Conservation (phyloP, 1,284 basidiomycete species). For the Cryptococcus depauperatus region DNA sequence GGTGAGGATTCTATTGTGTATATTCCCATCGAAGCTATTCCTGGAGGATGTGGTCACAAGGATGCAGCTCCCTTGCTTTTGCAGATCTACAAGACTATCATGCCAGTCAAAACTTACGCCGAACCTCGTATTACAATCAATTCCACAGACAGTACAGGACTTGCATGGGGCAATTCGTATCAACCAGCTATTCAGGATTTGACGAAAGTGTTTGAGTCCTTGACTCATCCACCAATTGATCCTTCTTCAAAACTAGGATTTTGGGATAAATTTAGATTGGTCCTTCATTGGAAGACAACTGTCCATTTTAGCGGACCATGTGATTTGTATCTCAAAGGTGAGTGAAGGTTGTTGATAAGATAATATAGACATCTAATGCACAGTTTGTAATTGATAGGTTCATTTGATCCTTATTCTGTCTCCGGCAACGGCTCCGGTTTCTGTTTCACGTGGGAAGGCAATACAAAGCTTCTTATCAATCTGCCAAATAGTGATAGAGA, state of each 20-base stretch:
- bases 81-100: constrained; percentile 79
- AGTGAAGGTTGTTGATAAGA: constrained; percentile 5
- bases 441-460: constrained; percentile 74
- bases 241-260: constrained; percentile 82
- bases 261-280: constrained; percentile 86
- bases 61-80: constrained; percentile 57
- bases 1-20: constrained; percentile 62
- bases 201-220: constrained; percentile 70
- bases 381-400: constrained; percentile 50
- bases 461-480: constrained; percentile 65
- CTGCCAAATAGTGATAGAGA: constrained; percentile 68
- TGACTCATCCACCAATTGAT: constrained; percentile 74
- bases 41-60: constrained; percentile 50
- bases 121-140: constrained; percentile 62
- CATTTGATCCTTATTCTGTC: constrained; percentile 71
- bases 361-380: neutral
- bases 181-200: constrained; percentile 80
- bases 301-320: constrained; percentile 67
- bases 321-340: constrained; percentile 77
- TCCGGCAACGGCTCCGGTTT: constrained; percentile 78
- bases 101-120: constrained; percentile 91
- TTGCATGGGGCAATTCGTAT: constrained; percentile 88
- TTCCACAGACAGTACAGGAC: constrained; percentile 60
- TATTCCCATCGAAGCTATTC: constrained; percentile 60
- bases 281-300: constrained; percentile 75